phyloP scores from a whole-genome alignment of 441 rosid genomes.

The Theobroma grandiflorum region DNA sequence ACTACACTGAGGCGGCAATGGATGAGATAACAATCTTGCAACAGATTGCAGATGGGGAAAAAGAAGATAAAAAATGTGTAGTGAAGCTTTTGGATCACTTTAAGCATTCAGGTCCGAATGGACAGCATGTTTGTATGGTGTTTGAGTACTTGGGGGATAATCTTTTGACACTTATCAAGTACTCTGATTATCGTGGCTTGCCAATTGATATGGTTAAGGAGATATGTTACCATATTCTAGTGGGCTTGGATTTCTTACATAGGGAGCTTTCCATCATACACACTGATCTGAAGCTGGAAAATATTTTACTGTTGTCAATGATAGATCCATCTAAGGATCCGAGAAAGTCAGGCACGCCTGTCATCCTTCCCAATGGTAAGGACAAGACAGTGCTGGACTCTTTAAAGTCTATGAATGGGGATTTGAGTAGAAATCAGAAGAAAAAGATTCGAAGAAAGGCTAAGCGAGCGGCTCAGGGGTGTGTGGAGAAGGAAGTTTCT shows the following conservation, averaged over 20 bases:
- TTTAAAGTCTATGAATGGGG: slow-evolving; percentile 48
- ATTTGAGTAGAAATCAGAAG: slow-evolving; percentile 67
- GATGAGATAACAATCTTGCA: slow-evolving; percentile 79
- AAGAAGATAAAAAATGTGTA: slow-evolving; percentile 63
- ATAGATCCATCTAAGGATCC: slow-evolving; percentile 72
- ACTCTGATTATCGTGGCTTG: slow-evolving; percentile 63
- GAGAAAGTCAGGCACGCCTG: slow-evolving; percentile 52
- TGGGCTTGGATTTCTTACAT: slow-evolving; percentile 77
- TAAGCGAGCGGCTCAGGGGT: slow-evolving; percentile 61
- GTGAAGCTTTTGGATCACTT: slow-evolving; percentile 86
- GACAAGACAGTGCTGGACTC: slow-evolving; percentile 47
- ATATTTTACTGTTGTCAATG: slow-evolving; percentile 66
- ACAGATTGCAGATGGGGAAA: slow-evolving; percentile 75
- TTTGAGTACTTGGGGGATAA: slow-evolving; percentile 86
- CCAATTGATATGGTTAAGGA: slow-evolving; percentile 67
- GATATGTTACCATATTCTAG: slow-evolving; percentile 64
- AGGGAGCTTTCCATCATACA: slow-evolving; percentile 73
- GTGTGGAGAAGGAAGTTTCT: slow-evolving; percentile 51
- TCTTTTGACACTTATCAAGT: slow-evolving; percentile 74
- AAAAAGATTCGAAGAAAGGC: slow-evolving; percentile 73
- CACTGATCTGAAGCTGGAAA: slow-evolving; percentile 82
- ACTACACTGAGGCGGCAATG: slow-evolving; percentile 83
- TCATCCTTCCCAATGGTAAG: slow-evolving; percentile 50
- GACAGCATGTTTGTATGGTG: slow-evolving; percentile 84
- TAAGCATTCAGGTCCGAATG: slow-evolving; percentile 81